Conservation (phyloP, 2,329 filamentous ascomycete species). For the Stenocarpella maydis region DNA sequence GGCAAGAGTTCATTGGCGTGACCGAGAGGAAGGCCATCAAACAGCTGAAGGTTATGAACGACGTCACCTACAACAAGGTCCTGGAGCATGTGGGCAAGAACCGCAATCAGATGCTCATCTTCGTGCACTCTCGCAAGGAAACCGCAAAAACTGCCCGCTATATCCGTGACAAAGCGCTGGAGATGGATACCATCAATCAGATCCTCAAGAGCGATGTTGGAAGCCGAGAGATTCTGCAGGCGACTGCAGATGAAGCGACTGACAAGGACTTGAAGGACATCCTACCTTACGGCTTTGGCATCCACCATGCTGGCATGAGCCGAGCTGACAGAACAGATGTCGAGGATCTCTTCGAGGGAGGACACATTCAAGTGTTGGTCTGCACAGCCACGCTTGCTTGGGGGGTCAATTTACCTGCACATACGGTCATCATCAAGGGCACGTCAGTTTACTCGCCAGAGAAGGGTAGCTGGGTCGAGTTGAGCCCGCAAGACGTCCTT, state of each 20-base stretch:
- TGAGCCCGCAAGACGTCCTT: slow-evolving; percentile 95
- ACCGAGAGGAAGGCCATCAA: slow-evolving; percentile 99
- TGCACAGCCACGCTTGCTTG: slow-evolving; percentile 98
- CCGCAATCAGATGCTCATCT: slow-evolving; percentile 98
- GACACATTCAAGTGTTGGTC: slow-evolving; percentile 92
- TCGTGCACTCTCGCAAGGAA: slow-evolving; percentile 97
- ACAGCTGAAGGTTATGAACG: slow-evolving; percentile 98
- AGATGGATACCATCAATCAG: slow-evolving; percentile 95
- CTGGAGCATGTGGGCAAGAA: slow-evolving; percentile 94
- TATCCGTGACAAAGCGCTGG: slow-evolving; percentile 95
- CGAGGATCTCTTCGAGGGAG: slow-evolving; percentile 91
- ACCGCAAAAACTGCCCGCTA: slow-evolving; percentile 97
- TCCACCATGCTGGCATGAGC: slow-evolving; percentile 98
- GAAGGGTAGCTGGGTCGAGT: slow-evolving; percentile 97
- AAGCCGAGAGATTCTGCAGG: slow-evolving; percentile 84
- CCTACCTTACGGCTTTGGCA: slow-evolving; percentile 95
- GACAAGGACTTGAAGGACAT: slow-evolving; percentile 93
- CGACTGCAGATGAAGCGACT: slow-evolving; percentile 82
- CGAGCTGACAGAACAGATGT: slow-evolving; percentile 94
- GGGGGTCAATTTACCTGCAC: slow-evolving; percentile 97
- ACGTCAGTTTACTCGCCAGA: slow-evolving; percentile 98
- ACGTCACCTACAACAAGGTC: slow-evolving; percentile 97
- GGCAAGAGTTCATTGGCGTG: slow-evolving; percentile 96
- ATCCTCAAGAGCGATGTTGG: slow-evolving; percentile 93
- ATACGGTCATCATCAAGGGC: slow-evolving; percentile 98